Conservation (phyloP, 164 flowering plant species). For the Chimonanthus praecox region DNA sequence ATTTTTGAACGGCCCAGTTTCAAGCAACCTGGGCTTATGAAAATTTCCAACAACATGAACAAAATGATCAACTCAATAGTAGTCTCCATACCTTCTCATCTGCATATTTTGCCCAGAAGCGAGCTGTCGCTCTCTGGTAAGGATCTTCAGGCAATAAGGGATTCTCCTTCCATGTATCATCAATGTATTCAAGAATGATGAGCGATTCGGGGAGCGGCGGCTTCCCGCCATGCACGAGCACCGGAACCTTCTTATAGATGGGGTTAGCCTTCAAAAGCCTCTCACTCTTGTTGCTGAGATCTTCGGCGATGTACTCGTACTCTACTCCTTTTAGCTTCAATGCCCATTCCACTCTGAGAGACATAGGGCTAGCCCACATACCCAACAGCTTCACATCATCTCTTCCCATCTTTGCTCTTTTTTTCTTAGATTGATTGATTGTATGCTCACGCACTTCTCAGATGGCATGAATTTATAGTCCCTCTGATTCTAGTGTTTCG, state of each 20-base stretch:
- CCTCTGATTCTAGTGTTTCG: too few relatives aligned
- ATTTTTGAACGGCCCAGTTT: too few relatives aligned
- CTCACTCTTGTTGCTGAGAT: constrained; percentile 3
- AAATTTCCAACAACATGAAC: too few relatives aligned
- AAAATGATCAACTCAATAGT: too few relatives aligned
- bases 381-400: constrained; percentile 3
- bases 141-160: constrained; percentile 9
- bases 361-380: constrained; percentile 1
- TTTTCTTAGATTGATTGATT: neutral
- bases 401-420: constrained; percentile 1
- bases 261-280: constrained; percentile 4
- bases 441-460: neutral
- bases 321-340: constrained; percentile 5
- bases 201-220: constrained; percentile 21
- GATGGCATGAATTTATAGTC: too few relatives aligned
- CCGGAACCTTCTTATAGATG: constrained; percentile 7
- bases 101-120: constrained; percentile 3
- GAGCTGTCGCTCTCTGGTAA: constrained; percentile 3
- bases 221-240: constrained; percentile 17
- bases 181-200: constrained; percentile 27
- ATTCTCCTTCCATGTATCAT: constrained; percentile 22
- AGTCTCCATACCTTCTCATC: constrained; percentile 4
- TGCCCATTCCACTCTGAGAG: constrained; percentile 1
- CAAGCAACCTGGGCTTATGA: too few relatives aligned
- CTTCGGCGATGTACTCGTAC: constrained; percentile 6